Conservation (phyloP, 2,329 filamentous ascomycete species). For the Calonectria leucothoes region DNA sequence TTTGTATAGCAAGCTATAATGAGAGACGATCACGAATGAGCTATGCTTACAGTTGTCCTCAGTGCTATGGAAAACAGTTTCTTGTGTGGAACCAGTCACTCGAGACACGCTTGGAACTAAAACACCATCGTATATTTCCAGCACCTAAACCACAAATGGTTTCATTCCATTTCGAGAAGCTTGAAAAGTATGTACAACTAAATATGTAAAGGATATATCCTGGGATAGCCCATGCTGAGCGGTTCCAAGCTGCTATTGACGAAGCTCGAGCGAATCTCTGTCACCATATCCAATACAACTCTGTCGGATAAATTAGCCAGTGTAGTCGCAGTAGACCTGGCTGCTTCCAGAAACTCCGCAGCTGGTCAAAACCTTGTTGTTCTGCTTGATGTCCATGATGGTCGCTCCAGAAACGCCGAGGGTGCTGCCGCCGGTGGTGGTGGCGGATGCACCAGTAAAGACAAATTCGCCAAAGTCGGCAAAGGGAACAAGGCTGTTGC, state of each 20-base stretch:
- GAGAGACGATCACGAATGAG: no score
- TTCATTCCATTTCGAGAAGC: background rate
- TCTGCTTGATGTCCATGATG: constrained; percentile 1
- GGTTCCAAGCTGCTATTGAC: background rate
- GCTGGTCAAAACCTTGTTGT: background rate
- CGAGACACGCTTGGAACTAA: background rate
- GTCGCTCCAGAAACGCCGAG: background rate
- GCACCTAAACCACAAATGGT: background rate
- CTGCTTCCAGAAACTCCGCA: constrained; percentile 2
- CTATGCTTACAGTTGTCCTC: background rate
- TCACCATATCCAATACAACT: background rate
- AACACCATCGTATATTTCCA: background rate
- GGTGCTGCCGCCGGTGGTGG: background rate
- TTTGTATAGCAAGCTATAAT: background rate
- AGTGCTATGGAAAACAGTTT: background rate
- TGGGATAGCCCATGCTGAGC: background rate
- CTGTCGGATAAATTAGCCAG: background rate
- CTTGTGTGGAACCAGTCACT: background rate
- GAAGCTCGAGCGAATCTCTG: background rate
- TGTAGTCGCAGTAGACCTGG: constrained; percentile 3
- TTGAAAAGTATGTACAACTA: background rate
- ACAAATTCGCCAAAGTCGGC: constrained; percentile 45
- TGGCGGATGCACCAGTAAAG: constrained; percentile 35
- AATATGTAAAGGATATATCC: background rate
- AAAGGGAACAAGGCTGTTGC: constrained; percentile 40